phyloP scores from a whole-genome alignment of 306 rosid genomes.

The Gleditsia sinensis region DNA sequence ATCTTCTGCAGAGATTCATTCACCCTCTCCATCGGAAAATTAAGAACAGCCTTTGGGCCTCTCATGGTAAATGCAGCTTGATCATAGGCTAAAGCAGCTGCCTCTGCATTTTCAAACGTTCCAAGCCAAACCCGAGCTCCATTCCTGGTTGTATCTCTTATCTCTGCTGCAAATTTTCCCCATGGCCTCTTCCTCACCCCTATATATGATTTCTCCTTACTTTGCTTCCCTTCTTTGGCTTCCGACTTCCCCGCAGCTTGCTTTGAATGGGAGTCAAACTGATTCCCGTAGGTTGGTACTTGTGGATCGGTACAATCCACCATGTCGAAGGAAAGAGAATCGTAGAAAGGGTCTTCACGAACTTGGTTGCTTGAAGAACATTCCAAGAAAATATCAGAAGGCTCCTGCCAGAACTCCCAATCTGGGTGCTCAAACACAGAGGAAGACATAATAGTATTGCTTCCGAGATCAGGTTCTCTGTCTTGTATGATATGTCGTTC shows the following conservation, averaged over 20 bases:
- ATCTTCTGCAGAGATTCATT: no score
- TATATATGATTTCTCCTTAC: neutral
- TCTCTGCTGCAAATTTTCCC: neutral
- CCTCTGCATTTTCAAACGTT: neutral
- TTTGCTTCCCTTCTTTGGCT: neutral
- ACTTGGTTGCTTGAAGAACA: neutral
- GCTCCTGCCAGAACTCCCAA: neutral
- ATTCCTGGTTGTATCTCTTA: conserved; percentile 9
- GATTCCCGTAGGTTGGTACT: no score
- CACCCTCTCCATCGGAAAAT: no score
- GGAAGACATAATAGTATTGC: neutral
- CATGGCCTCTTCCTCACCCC: conserved; percentile 17
- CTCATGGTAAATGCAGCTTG: no score
- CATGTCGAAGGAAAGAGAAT: conserved; percentile 5
- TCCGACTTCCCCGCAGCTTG: neutral
- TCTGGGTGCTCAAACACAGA: neutral
- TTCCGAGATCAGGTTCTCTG: neutral
- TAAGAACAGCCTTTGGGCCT: no score
- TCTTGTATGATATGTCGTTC: neutral
- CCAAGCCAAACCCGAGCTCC: neutral
- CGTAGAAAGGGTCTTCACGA: neutral
- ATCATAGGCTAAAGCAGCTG: neutral
- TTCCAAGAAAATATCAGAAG: neutral
- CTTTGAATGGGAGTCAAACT: no score
- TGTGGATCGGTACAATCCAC: neutral